Conservation (phyloP, 371 early-diverging fungal species). For the Massospora cicadina region DNA sequence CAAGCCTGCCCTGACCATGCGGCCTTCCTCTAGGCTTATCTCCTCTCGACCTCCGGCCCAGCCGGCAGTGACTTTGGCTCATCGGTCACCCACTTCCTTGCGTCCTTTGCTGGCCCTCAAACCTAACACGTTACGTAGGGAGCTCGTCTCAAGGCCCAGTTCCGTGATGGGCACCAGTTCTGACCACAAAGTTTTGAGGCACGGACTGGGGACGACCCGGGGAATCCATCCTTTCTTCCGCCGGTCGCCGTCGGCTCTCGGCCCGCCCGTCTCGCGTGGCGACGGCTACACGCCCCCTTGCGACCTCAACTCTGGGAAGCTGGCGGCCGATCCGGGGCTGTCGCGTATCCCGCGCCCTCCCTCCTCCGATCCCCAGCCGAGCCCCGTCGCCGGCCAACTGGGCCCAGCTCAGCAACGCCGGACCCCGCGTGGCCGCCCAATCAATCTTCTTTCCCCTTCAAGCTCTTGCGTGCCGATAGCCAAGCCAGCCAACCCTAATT, state of each 20-base stretch:
- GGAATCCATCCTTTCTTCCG: too few relatives aligned
- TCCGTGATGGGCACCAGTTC: neutral
- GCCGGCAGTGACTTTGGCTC: neutral
- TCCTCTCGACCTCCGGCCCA: neutral
- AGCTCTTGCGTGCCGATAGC: neutral
- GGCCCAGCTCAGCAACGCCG: neutral
- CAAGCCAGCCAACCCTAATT: neutral
- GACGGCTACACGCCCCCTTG: neutral
- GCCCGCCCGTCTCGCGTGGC: neutral
- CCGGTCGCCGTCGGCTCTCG: neutral
- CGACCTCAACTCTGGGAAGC: constrained; percentile 1
- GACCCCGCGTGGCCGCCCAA: neutral
- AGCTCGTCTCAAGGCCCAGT: neutral
- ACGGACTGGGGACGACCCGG: neutral
- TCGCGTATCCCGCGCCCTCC: constrained; percentile 7
- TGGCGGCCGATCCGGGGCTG: neutral
- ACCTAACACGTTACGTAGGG: neutral
- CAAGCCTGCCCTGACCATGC: neutral
- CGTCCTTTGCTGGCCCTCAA: neutral
- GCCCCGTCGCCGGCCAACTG: neutral
- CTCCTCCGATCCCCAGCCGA: neutral
- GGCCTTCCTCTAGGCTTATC: neutral
- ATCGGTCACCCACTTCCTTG: neutral
- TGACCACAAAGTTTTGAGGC: neutral
- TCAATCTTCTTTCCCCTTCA: neutral